Evolutionary conservation across 139 green algal species (phyloP), one percentile per base, ranked within the genome.

Genomic region (Yamagishiella unicocca): DNA sequence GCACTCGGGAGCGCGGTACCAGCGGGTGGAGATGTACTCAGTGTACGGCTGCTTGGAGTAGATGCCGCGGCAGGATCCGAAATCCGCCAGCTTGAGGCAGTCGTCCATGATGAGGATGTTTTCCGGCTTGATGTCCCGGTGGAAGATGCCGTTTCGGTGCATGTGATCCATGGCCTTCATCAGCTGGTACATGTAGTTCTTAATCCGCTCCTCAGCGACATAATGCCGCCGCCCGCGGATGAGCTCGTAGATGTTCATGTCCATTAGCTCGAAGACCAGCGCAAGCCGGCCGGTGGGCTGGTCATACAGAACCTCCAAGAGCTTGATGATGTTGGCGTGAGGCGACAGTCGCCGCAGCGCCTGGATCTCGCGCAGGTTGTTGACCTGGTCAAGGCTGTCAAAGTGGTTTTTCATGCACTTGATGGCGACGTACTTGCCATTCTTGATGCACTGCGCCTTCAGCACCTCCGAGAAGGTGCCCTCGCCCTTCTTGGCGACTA

Each of bases 331-430:
- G 91, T 97, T 95, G 45, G 92, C 77, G 79, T 97, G 94, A 8
- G 95, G 95, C 10, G 94, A 96, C 33, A 98, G 90, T 2, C 95
- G 90, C 19, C 95, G 84, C 86, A 98, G 88, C 14, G 95, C 95
- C 90, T 98, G 95, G 71, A 98, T 97, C 89, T 98, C 95, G 0
- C 95, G 89, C 66, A 98, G 90, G 76, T 96, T 97, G 93, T 98
- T 97, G 35, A 96, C 94, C 92, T 97, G 95, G 74, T 98, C 95
- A 42, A 97, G 82, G 76, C 79, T 93, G 90, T 97, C 95, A 91
- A 98, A 98, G 88, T 97, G 93, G 84, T 97, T 97, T 88, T 98
- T 98, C 95, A 98, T 97, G 92, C 95, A 97, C 88, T 98, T 98
- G 82, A 98, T 98, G 82, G 95, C 95, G 37, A 97, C 93, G 78